Evolutionary conservation across 129 eudicot genomes (phyloP).

Genomic region (Helichrysum umbraculigerum): DNA sequence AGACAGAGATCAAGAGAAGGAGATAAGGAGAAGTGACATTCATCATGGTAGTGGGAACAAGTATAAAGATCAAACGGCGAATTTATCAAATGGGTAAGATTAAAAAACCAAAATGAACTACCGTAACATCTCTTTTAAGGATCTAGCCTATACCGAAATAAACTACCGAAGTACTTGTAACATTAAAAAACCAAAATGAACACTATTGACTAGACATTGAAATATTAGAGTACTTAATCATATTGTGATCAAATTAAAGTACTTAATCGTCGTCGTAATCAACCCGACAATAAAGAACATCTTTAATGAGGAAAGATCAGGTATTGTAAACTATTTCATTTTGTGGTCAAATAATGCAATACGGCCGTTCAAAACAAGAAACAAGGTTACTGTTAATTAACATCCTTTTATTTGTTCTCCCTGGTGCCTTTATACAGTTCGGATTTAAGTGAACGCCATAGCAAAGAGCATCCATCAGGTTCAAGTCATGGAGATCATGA

Average conservation of each 20-base stretch:
- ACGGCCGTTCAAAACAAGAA: neutral
- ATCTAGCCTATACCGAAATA: neutral
- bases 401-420: neutral
- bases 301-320: neutral
- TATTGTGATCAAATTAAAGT: neutral
- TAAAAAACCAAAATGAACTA: neutral
- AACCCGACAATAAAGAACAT: neutral
- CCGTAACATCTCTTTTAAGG: neutral
- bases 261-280: neutral
- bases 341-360: neutral
- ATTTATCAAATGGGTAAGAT: conserved; percentile 50
- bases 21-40: conserved; percentile 43
- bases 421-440: conserved; percentile 44
- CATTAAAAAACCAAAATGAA: neutral
- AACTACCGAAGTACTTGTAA: neutral
- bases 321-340: neutral
- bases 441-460: conserved; percentile 42
- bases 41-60: conserved; percentile 48
- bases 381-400: neutral
- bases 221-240: neutral
- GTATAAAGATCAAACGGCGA: conserved; percentile 47
- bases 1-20: conserved; percentile 45
- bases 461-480: conserved; percentile 63
- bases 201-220: neutral
- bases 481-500: conserved; percentile 55